Evolutionary conservation across 2,329 filamentous ascomycete species (phyloP).

Genomic region (Colletotrichum cordylinicola): DNA sequence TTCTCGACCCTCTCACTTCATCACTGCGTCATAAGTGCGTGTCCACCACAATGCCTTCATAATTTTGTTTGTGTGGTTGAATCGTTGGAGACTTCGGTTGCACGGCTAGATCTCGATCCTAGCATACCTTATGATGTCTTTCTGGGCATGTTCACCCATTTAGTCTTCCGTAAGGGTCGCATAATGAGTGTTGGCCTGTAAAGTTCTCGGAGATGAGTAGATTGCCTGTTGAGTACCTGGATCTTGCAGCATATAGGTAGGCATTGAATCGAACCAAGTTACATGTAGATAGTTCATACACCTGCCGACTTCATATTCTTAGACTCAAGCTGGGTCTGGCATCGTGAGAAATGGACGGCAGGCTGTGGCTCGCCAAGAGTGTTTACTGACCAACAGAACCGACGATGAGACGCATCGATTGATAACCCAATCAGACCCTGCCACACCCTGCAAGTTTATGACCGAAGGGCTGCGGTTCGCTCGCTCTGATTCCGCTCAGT

Average conservation of each 20-base stretch:
- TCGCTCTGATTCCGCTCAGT: not conserved
- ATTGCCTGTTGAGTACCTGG: not conserved
- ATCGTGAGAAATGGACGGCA: accelerated
- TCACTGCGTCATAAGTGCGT: no score
- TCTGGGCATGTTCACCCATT: no score
- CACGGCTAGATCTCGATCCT: no score
- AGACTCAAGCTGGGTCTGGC: not conserved
- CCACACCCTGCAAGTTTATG: accelerated
- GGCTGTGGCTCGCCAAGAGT: not conserved
- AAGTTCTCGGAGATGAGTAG: no score
- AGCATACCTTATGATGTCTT: no score
- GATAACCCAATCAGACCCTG: not conserved
- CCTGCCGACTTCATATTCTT: not conserved
- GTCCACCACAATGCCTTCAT: no score
- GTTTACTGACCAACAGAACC: not conserved
- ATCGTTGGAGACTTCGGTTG: no score
- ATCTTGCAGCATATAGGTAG: not conserved
- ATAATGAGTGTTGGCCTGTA: no score
- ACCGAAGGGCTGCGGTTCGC: accelerated
- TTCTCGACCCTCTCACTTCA: no score
- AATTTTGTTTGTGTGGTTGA: no score
- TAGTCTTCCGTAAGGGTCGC: no score
- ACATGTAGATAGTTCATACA: not conserved
- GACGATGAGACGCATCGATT: not conserved
- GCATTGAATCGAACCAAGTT: not conserved